Base-by-base conservation (phyloP, 176 grass and related monocot species). In the Oryza longistaminata region DNA sequence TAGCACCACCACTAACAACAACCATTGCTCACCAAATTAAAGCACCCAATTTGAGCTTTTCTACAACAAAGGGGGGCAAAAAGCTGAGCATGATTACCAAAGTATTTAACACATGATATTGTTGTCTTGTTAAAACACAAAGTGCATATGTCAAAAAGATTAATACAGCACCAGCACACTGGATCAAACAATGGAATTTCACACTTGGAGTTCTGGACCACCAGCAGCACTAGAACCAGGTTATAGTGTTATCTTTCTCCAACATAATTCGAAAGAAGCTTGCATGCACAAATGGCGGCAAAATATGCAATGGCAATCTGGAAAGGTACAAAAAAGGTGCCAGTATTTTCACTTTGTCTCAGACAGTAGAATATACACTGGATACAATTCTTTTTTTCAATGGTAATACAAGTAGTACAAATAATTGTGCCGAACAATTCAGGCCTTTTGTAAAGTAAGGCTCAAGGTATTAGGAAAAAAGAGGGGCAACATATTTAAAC, bases 351-450 rank as follows among this genome's bases (percentile, higher is more conserved):
- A 76, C 27, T 46, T 46, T 37, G 31, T 50, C 27, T 35, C 43
- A 49, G 29, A 17, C 11, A 5, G 26, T 19, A 34, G 58, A 2
- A 64, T 31, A 83, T 35, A 17, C 53, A 70, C 35, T 74, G 7
- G 15, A 27, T 74, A 43, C 19, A 39, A 22, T n/a, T 40, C 37
- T 71, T 11, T 71, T 71, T 70, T 40, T 44, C 9, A 43, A 53
- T 61, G 75, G 17, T 35, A 61, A 60, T 29, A 64, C 64, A 78
- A 48, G 67, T 34, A 17, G 14, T 34, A 77, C 74, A 78, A 73
- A 88, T 78, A 78, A 73, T 83, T 83, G 73, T 24, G 67, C 11
- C 64, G 73, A 43, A 78, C 52, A 83, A 83, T 49, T 43, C 29
- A 37, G n/a, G 68, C 27, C 13, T 67, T 82, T 22, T 71, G 50